Evolutionary conservation across 1,284 basidiomycete species (phyloP), one percentile per base, ranked within the genome.

Genomic region (Apiotrichum mycotoxinovorans): DNA sequence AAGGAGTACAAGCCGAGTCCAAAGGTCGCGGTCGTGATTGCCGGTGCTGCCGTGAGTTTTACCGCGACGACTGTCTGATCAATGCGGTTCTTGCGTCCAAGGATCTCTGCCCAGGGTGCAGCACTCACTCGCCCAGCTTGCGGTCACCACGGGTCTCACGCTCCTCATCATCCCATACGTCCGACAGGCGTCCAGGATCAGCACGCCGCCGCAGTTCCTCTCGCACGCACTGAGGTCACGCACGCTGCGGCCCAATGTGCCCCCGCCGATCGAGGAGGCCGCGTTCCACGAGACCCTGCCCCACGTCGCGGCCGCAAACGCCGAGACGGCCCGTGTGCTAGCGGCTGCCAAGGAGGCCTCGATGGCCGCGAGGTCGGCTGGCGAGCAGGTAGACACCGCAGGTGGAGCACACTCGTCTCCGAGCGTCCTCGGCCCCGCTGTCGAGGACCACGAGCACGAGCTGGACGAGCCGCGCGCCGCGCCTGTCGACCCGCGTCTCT

Each of bases 1-100:
- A 26, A 26, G n/a, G 52, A 55, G 47, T 47, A 58, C 54, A 51
- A 37, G 35, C 62, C 62, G 30, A 68, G 69, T 23, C 69, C 71
- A 1, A 69, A 69, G 57, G 70, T 73, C 22, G 71, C 71, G 0
- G 65, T 69, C 15, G 70, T 68, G 35, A 69, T 73, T 26, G 65
- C 66, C 11, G 71, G 71, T n/a, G 70, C 71, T 8, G 67, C 71
- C 12, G 71, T 72, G 52, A 51, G 69, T 71, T 20, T 8, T 23
- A n/a, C 7, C 33, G 3, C 30, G 27, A 12, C 25, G 11, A 11
- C 23, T 11, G 38, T 22, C 33, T 3, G 11, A 17, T 20, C 14
- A 38, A 11, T 14, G 17, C 23, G 20, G 26, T 41, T 20, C 18
- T 2, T 22, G 27, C 51, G 23, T 38, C 22, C n/a, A n/a, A n/a